These are phyloP conservation scores for Mollisiaceae sp. DNA, from an alignment of 2,329 filamentous ascomycete genomes.

Conservation along the genomic window DNA sequence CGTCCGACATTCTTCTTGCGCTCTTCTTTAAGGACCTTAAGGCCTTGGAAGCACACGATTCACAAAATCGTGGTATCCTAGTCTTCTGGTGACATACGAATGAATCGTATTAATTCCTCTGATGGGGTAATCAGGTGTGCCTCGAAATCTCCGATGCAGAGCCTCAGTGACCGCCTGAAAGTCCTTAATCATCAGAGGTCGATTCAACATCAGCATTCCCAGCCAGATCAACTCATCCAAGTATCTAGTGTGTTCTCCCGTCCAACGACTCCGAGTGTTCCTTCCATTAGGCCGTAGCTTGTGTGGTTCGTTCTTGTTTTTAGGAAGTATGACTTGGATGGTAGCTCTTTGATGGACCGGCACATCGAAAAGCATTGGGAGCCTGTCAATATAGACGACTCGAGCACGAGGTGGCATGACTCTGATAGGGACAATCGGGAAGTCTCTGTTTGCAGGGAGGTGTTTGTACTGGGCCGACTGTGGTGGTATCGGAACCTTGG, in stretches of 20 bases:
- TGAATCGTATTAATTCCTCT: constrained; percentile 1
- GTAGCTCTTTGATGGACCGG: background rate
- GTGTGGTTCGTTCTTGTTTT: background rate
- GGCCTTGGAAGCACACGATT: background rate
- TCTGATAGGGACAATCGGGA: background rate
- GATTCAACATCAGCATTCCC: background rate
- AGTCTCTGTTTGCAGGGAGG: background rate
- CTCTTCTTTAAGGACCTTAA: background rate
- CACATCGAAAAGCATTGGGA: constrained; percentile 1
- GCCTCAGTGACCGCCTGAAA: constrained; percentile 11
- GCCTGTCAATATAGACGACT: background rate
- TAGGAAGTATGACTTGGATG: background rate
- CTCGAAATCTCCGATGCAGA: background rate
- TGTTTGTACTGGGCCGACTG: background rate
- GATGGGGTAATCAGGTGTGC: background rate
- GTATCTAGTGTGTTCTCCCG: background rate
- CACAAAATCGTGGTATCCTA: background rate
- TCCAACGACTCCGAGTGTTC: background rate
- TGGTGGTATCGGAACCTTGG: background rate
- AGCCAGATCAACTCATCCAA: background rate
- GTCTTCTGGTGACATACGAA: background rate
- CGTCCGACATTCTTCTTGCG: no score
- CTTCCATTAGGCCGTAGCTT: background rate
- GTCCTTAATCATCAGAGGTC: background rate
- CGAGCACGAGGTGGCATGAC: background rate